phyloP scores from a whole-genome alignment of 306 rosid species.

The Trifolium repens region DNA sequence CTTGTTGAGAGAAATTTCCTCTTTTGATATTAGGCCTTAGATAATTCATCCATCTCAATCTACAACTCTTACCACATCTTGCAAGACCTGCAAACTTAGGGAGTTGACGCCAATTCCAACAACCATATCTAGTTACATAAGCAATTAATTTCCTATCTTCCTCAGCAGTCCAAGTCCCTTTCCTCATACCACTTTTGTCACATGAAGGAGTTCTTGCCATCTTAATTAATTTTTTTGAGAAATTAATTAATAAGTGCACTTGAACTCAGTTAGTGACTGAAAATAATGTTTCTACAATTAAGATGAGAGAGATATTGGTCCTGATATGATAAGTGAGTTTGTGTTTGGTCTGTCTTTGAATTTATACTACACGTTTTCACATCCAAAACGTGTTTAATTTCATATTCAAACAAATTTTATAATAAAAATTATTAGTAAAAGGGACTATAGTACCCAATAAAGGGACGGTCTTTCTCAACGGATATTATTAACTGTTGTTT shows the following conservation, averaged over 20 bases:
- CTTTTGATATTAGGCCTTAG: constrained; percentile 50
- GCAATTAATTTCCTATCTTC: constrained; percentile 76
- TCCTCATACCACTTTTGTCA: constrained; percentile 70
- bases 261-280: not conserved
- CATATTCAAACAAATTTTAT: not conserved
- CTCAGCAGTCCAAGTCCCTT: constrained; percentile 83
- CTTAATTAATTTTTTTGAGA: not conserved
- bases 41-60: constrained; percentile 56
- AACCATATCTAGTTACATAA: constrained; percentile 76
- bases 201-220: constrained; percentile 76
- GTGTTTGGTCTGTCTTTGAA: not conserved
- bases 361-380: constrained; percentile 28
- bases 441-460: not conserved
- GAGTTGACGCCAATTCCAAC: constrained; percentile 96
- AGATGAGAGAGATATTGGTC: not conserved
- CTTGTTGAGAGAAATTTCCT: constrained; percentile 45
- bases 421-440: not conserved
- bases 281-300: not conserved
- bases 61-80: constrained; percentile 57
- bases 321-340: not conserved
- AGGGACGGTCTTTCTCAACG: constrained; percentile 1
- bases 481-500: not conserved
- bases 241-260: not conserved
- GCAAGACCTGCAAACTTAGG: constrained; percentile 75
- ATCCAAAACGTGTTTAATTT: constrained; percentile 41